phyloP scores from a whole-genome alignment of 2,329 filamentous ascomycete species.

The Lasiodiplodia citricola region DNA sequence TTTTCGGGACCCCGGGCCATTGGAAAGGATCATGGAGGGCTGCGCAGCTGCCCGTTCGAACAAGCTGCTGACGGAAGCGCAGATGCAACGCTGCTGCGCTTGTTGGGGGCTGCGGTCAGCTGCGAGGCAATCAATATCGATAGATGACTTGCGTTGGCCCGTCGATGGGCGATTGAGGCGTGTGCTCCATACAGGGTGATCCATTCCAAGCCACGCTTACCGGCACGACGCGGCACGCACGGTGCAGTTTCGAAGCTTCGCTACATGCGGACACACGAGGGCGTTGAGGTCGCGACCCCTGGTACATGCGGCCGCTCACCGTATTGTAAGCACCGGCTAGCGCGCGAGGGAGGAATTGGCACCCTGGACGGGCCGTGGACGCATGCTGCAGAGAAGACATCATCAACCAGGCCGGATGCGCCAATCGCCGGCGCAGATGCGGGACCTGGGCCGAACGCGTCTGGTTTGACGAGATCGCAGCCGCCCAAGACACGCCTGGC shows the following conservation, averaged over 20 bases:
- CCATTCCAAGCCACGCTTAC: constrained; percentile 25
- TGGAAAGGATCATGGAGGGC: not conserved
- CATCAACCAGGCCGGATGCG: not conserved
- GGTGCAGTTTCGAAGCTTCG: constrained; percentile 27
- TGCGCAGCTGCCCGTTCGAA: constrained; percentile 23
- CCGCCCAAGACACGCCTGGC: not conserved
- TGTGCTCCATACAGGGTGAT: constrained; percentile 24
- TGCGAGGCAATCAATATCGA: constrained; percentile 23
- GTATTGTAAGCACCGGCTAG: constrained; percentile 11
- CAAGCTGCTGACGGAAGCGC: constrained; percentile 6
- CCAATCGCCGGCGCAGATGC: constrained; percentile 11
- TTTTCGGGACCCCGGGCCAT: constrained; percentile 10
- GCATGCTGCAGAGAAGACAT: not conserved
- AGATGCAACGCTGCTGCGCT: constrained; percentile 14
- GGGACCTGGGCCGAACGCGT: constrained; percentile 8
- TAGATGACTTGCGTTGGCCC: constrained; percentile 23
- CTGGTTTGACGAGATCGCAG: constrained; percentile 17
- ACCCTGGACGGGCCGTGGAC: not conserved
- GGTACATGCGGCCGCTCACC: constrained; percentile 21
- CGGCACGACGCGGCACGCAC: constrained; percentile 26
- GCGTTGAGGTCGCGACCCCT: constrained; percentile 17
- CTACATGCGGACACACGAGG: constrained; percentile 18
- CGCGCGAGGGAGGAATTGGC: constrained; percentile 9
- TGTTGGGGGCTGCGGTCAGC: constrained; percentile 14
- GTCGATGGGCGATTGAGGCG: constrained; percentile 9